Base-by-base conservation (phyloP, 2,329 filamentous ascomycete genomes). In the Didymosphaeria variabile region DNA sequence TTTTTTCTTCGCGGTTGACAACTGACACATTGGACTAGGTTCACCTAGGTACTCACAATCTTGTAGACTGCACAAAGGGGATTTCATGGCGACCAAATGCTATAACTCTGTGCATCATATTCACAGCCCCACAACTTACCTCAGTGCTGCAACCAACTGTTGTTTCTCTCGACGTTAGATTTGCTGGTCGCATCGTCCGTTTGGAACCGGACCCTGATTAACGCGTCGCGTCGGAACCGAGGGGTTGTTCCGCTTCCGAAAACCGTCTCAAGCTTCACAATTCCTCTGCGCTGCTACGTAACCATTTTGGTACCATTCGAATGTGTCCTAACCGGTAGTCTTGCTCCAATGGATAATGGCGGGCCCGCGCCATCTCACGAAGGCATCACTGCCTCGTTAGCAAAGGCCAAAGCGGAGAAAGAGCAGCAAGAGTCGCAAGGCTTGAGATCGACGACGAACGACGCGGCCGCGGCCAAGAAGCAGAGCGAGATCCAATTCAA, bases 401-500 rank as follows among this genome's bases (percentile, higher is more conserved):
- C 74, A 36, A 77, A 75, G 61, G 74, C 73, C 29, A 78, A 74
- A 63, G 72, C 72, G 5, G 67, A 70, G 59, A 72, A 75, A 66
- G 72, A 76, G 61, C 68, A 66, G 54, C 70, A 74, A 42, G 72
- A 77, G 52, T 65, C 73, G 21, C 65, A 70, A 40, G 70, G 73
- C 21, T 66, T 73, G 61, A 70, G 69, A 63, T 64, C 67, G 40
- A 71, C 64, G 17, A 67, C 67, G 10, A 57, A 58, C 36, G 68
- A 77, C 55, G 67, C 73, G 46, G 70, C 73, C 15, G 69, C 68
- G 40, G 73, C 71, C 42, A 78, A 80, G 59, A 82, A 81, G 67
- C 73, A 76, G 60, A 78, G 79, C 44, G 79, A 82, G 58, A 74
- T 83, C 21, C 79, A 81, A 58, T 87, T 86, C 79, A 85, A 85